Evolutionary conservation across 495 filamentous ascomycete species (phyloP).

Genomic region (Hyaloscypha finlandica): DNA sequence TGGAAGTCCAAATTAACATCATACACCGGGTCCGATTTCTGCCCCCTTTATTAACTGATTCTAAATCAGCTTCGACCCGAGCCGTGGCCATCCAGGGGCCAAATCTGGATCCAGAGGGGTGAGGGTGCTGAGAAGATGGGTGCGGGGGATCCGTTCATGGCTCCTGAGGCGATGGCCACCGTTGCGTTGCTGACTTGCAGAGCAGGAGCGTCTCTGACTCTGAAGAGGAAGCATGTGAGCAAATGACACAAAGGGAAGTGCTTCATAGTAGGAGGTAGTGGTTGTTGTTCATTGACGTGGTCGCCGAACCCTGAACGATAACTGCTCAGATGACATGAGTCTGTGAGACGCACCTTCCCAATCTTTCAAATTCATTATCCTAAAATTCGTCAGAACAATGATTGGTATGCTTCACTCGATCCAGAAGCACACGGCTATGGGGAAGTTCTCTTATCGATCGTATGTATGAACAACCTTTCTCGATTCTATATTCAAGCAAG

Average conservation of each 20-base stretch:
- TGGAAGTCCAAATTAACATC: neutral
- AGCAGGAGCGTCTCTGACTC: too few species aligned
- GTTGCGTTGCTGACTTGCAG: too few species aligned
- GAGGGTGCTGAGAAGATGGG: too few species aligned
- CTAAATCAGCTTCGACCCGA: neutral
- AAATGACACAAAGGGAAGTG: neutral
- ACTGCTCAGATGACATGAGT: neutral
- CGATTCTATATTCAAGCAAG: slow-evolving; percentile 7
- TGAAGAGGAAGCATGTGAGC: neutral
- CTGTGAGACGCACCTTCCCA: neutral
- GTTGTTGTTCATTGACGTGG: too few species aligned
- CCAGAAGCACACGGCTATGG: neutral
- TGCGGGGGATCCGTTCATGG: too few species aligned
- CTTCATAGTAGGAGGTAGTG: too few species aligned
- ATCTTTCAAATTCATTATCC: neutral
- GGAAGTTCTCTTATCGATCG: neutral
- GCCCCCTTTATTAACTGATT: neutral
- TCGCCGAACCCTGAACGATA: too few species aligned
- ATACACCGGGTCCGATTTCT: neutral
- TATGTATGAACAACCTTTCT: neutral
- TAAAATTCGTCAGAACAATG: neutral
- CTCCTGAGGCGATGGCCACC: too few species aligned
- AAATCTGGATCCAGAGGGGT: too few species aligned
- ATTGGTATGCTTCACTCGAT: neutral
- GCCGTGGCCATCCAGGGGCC: too few species aligned